Conservation (phyloP, 352 stramenopile species). For the Pythium periplocum region DNA sequence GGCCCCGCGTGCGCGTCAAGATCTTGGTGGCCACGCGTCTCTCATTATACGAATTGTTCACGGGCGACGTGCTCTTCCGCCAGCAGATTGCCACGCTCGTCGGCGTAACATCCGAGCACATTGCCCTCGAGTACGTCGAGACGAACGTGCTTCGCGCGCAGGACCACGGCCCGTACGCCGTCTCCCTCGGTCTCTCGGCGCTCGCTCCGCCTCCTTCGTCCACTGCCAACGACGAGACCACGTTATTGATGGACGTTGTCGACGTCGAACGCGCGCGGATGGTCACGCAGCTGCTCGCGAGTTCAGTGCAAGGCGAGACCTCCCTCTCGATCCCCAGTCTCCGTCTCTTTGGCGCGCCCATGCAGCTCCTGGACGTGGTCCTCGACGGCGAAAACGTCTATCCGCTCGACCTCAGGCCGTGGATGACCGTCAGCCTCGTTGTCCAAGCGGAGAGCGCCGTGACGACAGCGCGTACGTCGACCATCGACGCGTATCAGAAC, state of each 20-base stretch:
- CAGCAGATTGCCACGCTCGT: slow-evolving; percentile 25
- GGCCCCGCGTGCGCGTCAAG: slow-evolving; percentile 23
- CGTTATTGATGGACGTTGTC: slow-evolving; percentile 2
- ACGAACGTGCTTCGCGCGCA: slow-evolving; percentile 13
- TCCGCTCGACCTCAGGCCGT: slow-evolving; percentile 24
- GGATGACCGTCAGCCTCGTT: slow-evolving; percentile 15
- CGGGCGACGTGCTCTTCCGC: slow-evolving; percentile 16
- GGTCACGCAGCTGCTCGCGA: slow-evolving; percentile 10
- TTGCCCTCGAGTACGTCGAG: slow-evolving; percentile 25
- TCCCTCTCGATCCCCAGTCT: slow-evolving; percentile 20
- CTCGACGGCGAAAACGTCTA: slow-evolving; percentile 28
- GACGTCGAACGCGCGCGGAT: slow-evolving; percentile 21
- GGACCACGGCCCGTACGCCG: slow-evolving; percentile 11
- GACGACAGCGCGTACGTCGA: background rate
- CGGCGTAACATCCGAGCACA: slow-evolving; percentile 8
- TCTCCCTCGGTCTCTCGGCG: slow-evolving; percentile 22
- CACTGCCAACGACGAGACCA: slow-evolving; percentile 1
- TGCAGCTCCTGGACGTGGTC: slow-evolving; percentile 12
- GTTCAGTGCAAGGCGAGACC: slow-evolving; percentile 4
- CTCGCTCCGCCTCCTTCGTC: background rate
- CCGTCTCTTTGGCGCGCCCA: slow-evolving; percentile 16
- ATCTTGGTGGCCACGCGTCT: slow-evolving; percentile 16
- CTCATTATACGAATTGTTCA: slow-evolving; percentile 23
- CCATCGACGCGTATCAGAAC: slow-evolving; percentile 16
- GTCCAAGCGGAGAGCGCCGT: slow-evolving; percentile 1